Evolutionary conservation across 345 rosid species (phyloP).

Genomic region (Eutrema yunnanense): DNA sequence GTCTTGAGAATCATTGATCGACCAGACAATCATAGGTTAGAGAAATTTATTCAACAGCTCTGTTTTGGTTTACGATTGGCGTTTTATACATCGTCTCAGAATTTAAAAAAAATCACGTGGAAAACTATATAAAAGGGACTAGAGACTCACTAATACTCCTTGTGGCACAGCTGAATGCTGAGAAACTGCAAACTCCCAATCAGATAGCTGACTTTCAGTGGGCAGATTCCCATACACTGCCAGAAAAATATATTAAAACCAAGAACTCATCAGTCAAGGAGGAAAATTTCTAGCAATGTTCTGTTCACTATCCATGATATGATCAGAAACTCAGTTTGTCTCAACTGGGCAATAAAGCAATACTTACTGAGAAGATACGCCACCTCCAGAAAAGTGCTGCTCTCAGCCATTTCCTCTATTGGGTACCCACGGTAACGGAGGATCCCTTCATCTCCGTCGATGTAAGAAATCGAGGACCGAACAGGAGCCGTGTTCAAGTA

Average conservation of each 20-base stretch:
- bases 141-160: slow-evolving; percentile 64
- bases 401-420: slow-evolving; percentile 32
- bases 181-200: slow-evolving; percentile 91
- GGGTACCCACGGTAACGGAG: slow-evolving; percentile 25
- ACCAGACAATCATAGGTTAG: not conserved
- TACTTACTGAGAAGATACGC: slow-evolving; percentile 27
- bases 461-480: slow-evolving; percentile 72
- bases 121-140: not conserved
- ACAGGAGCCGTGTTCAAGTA: slow-evolving; percentile 95
- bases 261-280: not conserved
- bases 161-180: slow-evolving; percentile 99
- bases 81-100: not conserved
- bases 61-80: not conserved
- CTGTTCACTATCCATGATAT: too few species aligned
- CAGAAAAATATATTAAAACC: not conserved
- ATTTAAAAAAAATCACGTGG: not conserved
- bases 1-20: not conserved
- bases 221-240: slow-evolving; percentile 89
- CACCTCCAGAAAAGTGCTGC: slow-evolving; percentile 18
- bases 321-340: too few species aligned
- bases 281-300: not conserved
- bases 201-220: slow-evolving; percentile 69
- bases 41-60: not conserved
- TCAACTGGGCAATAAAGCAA: not conserved
- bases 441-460: slow-evolving; percentile 89